These are phyloP conservation scores for Beverwykella pulmonaria DNA, from an alignment of 495 filamentous ascomycete genomes.

Conservation along the genomic window DNA sequence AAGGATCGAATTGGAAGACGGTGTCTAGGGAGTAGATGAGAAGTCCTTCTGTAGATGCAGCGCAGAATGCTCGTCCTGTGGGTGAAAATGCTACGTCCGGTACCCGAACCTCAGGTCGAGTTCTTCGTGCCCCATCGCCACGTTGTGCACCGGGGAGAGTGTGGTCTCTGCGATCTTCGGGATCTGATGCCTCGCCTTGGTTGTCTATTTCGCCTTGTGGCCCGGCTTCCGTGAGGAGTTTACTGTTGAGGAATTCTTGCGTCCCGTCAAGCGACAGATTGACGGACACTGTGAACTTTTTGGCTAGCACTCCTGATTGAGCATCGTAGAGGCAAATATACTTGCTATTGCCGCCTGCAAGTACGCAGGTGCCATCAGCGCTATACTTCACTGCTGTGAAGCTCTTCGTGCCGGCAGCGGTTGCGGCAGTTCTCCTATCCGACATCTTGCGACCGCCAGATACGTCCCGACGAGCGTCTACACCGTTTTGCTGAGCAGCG, in stretches of 20 bases:
- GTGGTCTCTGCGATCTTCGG: conserved; percentile 79
- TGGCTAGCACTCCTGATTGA: conserved; percentile 81
- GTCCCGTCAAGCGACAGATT: conserved; percentile 94
- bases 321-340: conserved; percentile 96
- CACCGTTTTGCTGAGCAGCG: conserved; percentile 74
- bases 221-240: conserved; percentile 85
- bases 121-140: conserved; percentile 77
- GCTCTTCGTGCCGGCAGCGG: conserved; percentile 81
- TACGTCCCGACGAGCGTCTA: conserved; percentile 88
- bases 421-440: conserved; percentile 88
- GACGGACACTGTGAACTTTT: conserved; percentile 90
- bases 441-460: conserved; percentile 86
- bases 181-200: conserved; percentile 84
- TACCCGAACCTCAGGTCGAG: conserved; percentile 82
- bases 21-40: conserved; percentile 86
- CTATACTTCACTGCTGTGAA: conserved; percentile 89
- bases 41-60: conserved; percentile 90
- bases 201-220: conserved; percentile 80
- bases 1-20: conserved; percentile 82
- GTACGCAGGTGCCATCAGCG: conserved; percentile 83
- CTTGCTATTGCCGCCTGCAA: conserved; percentile 93
- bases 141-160: conserved; percentile 86
- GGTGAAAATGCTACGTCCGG: conserved; percentile 84
- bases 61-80: conserved; percentile 86
- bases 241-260: conserved; percentile 93